A percentile compares a stretch with the other conserved stretches of the same genome.
These are phyloP conservation scores for Trypanosomatidae sp. DNA, from an alignment of 208 protist genomes.

Conservation along the genomic window DNA sequence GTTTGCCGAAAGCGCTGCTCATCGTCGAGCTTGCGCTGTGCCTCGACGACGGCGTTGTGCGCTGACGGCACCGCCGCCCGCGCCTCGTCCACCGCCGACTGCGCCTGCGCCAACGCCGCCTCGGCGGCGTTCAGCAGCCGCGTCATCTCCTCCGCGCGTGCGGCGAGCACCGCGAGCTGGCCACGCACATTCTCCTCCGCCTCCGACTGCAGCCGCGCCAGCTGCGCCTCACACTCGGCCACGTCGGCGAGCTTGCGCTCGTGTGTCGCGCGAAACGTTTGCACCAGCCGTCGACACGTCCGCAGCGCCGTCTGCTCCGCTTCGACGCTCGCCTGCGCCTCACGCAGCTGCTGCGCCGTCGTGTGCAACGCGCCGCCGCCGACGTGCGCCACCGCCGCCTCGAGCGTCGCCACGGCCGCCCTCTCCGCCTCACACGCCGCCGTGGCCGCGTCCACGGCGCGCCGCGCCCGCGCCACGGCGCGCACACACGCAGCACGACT, in stretches of 20 bases:
- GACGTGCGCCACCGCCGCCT: slow-evolving; percentile 54
- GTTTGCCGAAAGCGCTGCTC: slow-evolving; percentile 70
- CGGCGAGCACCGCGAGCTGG: slow-evolving; percentile 24
- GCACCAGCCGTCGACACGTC: slow-evolving; percentile 36
- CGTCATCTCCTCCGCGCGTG: slow-evolving; percentile 26
- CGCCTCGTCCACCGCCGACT: slow-evolving; percentile 33
- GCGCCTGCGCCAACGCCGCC: slow-evolving; percentile 27
- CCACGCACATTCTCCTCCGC: slow-evolving; percentile 37
- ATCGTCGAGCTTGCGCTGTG: slow-evolving; percentile 66
- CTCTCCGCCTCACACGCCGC: slow-evolving; percentile 7
- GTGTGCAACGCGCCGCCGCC: slow-evolving; percentile 64
- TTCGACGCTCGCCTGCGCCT: slow-evolving; percentile 43
- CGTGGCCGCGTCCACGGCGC: not conserved
- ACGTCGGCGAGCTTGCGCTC: slow-evolving; percentile 48
- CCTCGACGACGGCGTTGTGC: slow-evolving; percentile 44
- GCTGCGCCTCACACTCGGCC: slow-evolving; percentile 33
- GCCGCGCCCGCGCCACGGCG: not conserved
- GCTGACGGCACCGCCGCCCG: slow-evolving; percentile 38
- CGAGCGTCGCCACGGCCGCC: slow-evolving; percentile 39
- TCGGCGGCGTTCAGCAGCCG: slow-evolving; percentile 41
- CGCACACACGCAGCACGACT: slow-evolving; percentile 1
- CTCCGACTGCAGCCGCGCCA: slow-evolving; percentile 48
- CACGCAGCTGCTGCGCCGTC: slow-evolving; percentile 32
- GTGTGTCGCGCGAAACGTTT: slow-evolving; percentile 60
- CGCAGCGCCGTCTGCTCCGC: slow-evolving; percentile 61